phyloP scores from a whole-genome alignment of 805 yeast genomes.

The Zygoascus biomembranicola region DNA sequence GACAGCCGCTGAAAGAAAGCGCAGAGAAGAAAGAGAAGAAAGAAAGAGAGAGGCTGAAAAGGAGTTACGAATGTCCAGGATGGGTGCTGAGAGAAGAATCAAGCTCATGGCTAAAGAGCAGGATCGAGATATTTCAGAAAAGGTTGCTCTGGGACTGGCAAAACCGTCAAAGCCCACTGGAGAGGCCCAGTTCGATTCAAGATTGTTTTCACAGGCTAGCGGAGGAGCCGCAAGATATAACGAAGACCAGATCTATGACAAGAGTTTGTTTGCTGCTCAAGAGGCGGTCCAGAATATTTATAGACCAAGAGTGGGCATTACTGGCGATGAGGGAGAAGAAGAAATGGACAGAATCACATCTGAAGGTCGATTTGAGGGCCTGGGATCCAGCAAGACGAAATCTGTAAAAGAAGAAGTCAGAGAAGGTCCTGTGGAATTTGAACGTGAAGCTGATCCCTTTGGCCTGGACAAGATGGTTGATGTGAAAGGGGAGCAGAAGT shows the following conservation, averaged over 20 bases:
- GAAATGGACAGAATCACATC: conserved; percentile 17
- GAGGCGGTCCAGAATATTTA: conserved; percentile 45
- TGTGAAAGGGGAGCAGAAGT: conserved; percentile 3
- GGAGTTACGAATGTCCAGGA: conserved; percentile 36
- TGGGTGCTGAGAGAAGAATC: conserved; percentile 39
- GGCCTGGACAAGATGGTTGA: conserved; percentile 13
- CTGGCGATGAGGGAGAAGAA: conserved; percentile 19
- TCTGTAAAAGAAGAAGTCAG: conserved; percentile 14
- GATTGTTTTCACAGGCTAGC: conserved; percentile 39
- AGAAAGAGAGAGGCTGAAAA: conserved; percentile 41
- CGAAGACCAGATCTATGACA: conserved; percentile 49
- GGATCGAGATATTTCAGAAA: conserved; percentile 48
- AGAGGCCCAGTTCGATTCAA: conserved; percentile 49
- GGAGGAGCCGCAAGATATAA: conserved; percentile 16
- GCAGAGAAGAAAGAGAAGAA: conserved; percentile 36
- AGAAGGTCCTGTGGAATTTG: conserved; percentile 43
- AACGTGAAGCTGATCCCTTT: conserved; percentile 21
- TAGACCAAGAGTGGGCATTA: conserved; percentile 29
- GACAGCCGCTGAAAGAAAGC: conserved; percentile 24
- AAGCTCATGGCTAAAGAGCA: conserved; percentile 36
- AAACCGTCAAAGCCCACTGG: conserved; percentile 28
- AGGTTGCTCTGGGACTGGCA: conserved; percentile 45
- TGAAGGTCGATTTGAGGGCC: conserved; percentile 24
- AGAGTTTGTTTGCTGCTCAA: conserved; percentile 47
- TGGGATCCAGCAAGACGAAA: conserved; percentile 14